Evolutionary conservation across 225 moss, liverwort and hornwort genomes (phyloP), one percentile per base, ranked within the genome.

Genomic region (Polytrichum formosum): DNA sequence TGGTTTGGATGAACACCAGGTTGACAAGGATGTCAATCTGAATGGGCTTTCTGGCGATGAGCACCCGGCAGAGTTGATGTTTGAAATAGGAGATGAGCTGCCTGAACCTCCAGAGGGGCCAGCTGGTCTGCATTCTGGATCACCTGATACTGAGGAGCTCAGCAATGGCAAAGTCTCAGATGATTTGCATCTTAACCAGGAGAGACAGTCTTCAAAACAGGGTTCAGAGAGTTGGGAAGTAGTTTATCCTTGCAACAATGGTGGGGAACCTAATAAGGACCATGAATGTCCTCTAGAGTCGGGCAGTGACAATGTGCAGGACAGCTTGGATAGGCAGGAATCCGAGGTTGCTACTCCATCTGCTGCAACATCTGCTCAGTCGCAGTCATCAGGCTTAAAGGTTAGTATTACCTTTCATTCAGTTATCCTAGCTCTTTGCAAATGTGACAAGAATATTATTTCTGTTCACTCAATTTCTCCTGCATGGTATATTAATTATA

Each of bases 161-260:
- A 90, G 80, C 54, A 83, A 81, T 65, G 82, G 88, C 28, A 88
- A 76, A 72, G 72, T 74, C 30, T 79, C 85, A 26, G 68, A 75
- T 53, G 82, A 85, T 53, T 68, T 80, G 30, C 71, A 70, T 67
- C 69, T 79, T 22, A 83, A 78, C 60, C 84, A 68, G 72, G 78
- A 82, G 66, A 82, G 81, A 26, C 61, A 71, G 63, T 81, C 74
- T 53, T 73, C 74, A 53, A 65, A 54, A 65, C 78, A 27, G 63
- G 46, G 58, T 6, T 67, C 68, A 35, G 66, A 19, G 67, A 67
- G 54, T 59, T 69, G 73, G 30, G 77, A 70, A 20, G 76, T 74
- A 18, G 18, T 54, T 17, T 79, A 80, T 53, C 28, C 76, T 68
- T 76, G 82, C 64, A 72, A 66, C 68, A 74, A 69, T 30, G 76